phyloP scores from a whole-genome alignment of 192 early-diverging fungal species.

The Coemansia sp. region DNA sequence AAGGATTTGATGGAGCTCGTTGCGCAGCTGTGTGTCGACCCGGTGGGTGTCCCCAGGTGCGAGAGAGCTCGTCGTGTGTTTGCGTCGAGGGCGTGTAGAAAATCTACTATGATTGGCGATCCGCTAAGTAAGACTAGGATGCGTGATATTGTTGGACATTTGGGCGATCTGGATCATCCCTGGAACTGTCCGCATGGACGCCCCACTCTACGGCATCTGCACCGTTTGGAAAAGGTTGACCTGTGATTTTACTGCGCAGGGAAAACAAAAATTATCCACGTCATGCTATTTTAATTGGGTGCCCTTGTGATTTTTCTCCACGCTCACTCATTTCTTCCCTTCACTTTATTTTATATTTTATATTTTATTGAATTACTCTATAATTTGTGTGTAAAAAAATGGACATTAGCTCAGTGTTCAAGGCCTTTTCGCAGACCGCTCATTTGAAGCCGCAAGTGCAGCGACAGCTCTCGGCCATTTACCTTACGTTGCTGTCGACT shows the following conservation, averaged over 20 bases:
- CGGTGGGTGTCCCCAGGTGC: slow-evolving; percentile 68
- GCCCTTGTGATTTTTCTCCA: background rate
- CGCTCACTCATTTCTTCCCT: background rate
- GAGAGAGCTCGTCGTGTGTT: slow-evolving; percentile 71
- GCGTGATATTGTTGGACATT: slow-evolving; percentile 76
- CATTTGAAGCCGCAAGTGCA: slow-evolving; percentile 22
- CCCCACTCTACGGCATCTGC: slow-evolving; percentile 91
- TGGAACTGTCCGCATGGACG: slow-evolving; percentile 99
- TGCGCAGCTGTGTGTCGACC: slow-evolving; percentile 42
- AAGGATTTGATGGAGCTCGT: slow-evolving; percentile 52
- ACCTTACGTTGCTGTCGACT: slow-evolving; percentile 19
- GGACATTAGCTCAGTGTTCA: slow-evolving; percentile 13
- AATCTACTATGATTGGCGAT: slow-evolving; percentile 91
- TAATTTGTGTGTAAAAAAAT: background rate
- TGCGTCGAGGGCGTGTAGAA: slow-evolving; percentile 91
- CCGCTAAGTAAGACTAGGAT: slow-evolving; percentile 71
- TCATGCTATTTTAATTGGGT: background rate
- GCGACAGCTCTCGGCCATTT: slow-evolving; percentile 29
- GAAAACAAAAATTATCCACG: background rate
- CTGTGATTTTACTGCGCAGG: background rate
- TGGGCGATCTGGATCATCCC: slow-evolving; percentile 89
- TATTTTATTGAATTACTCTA: background rate
- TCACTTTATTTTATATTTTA: background rate
- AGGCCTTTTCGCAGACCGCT: slow-evolving; percentile 25
- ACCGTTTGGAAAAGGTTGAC: slow-evolving; percentile 45